Conservation (phyloP, 345 rosid species). For the Salix exigua region DNA sequence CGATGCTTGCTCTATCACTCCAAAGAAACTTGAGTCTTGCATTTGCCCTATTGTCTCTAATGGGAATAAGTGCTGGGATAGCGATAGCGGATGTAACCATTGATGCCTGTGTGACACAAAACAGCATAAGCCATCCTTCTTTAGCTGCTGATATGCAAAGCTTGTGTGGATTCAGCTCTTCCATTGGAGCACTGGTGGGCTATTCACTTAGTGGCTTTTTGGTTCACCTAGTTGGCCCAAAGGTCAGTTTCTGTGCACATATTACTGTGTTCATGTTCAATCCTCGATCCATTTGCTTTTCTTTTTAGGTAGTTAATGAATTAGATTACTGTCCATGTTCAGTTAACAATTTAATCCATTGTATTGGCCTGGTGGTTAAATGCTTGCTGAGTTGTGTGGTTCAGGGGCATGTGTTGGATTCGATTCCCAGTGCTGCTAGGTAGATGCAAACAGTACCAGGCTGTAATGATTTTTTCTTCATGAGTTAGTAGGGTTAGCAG, state of each 20-base stretch:
- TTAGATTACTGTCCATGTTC: too few relatives aligned
- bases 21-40: conserved; percentile 45
- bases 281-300: not conserved
- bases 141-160: conserved; percentile 75
- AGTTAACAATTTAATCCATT: too few relatives aligned
- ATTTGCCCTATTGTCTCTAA: conserved; percentile 45
- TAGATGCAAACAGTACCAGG: too few relatives aligned
- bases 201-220: conserved; percentile 61
- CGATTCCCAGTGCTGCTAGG: too few relatives aligned
- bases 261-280: not conserved
- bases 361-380: too few relatives aligned
- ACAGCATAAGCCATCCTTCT: conserved; percentile 55
- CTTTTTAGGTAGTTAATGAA: not conserved
- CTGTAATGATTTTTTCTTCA: too few relatives aligned
- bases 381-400: too few relatives aligned
- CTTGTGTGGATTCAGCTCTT: conserved; percentile 62
- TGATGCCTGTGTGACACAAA: conserved; percentile 70
- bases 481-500: too few relatives aligned
- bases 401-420: too few relatives aligned
- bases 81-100: conserved; percentile 73
- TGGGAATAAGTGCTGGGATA: conserved; percentile 53
- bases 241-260: conserved; percentile 29
- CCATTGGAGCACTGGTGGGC: conserved; percentile 63
- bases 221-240: conserved; percentile 54
- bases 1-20: conserved; percentile 55